Percentiles rank a stretch among this genome's conserved stretches.
These are phyloP conservation scores for Amanita exitialis DNA, from an alignment of 768 basidiomycete species.

Conservation along the genomic window DNA sequence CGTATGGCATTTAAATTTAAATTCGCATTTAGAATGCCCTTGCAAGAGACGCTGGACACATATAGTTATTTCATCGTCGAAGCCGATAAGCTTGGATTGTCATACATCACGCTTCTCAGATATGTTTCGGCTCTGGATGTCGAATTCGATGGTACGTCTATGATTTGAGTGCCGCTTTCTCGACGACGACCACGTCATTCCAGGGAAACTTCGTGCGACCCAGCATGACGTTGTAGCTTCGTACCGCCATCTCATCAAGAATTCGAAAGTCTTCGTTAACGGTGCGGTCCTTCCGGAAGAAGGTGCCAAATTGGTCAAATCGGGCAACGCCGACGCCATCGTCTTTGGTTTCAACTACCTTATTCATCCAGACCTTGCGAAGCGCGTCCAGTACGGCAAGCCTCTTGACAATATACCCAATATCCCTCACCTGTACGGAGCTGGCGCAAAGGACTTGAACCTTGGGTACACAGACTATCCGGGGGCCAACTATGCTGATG, in stretches of 20 bases:
- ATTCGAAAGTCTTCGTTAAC: constrained; percentile 28
- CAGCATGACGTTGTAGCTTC: constrained; percentile 28
- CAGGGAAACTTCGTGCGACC: constrained; percentile 25
- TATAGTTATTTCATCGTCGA: constrained; percentile 30
- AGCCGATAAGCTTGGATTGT: constrained; percentile 24
- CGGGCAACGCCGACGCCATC: constrained; percentile 25
- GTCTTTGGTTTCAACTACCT: constrained; percentile 27
- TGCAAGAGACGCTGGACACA: constrained; percentile 32
- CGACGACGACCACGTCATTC: background rate
- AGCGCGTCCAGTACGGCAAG: constrained; percentile 24
- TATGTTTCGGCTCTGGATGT: constrained; percentile 16
- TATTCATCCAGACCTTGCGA: constrained; percentile 30
- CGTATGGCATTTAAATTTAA: background rate
- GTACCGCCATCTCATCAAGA: constrained; percentile 24
- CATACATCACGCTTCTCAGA: constrained; percentile 23
- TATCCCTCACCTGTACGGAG: constrained; percentile 18
- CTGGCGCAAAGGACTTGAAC: constrained; percentile 14
- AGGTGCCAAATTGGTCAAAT: constrained; percentile 23
- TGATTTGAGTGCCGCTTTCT: background rate
- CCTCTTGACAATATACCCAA: constrained; percentile 23
- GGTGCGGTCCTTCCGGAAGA: constrained; percentile 25
- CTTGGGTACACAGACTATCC: constrained; percentile 30
- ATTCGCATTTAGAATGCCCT: constrained; percentile 24
- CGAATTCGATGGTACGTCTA: constrained; percentile 20
- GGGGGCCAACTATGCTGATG: constrained; percentile 10